Percentiles rank a stretch among this genome's conserved stretches.
Conservation (phyloP, 2,329 filamentous ascomycete genomes). For the Venturiaceae sp. region DNA sequence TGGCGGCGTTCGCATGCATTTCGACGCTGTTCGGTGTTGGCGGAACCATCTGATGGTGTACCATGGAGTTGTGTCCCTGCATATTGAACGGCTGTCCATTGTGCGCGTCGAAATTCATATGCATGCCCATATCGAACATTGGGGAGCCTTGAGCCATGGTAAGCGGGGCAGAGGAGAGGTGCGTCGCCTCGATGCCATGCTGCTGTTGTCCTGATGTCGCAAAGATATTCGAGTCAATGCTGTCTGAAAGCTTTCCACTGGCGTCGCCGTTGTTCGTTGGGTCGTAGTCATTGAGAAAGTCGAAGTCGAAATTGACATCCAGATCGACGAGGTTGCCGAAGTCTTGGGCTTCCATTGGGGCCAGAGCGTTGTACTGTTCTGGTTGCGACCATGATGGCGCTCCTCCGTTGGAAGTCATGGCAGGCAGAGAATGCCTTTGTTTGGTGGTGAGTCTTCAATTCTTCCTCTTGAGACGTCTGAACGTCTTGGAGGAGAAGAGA, state of each 20-base stretch:
- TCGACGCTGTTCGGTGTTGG: conserved; percentile 76
- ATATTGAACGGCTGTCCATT: neutral
- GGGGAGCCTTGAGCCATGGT: neutral
- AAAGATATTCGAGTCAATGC: neutral
- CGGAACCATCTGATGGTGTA: conserved; percentile 54
- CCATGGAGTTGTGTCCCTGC: conserved; percentile 10
- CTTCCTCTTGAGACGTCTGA: neutral
- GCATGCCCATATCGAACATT: conserved; percentile 7
- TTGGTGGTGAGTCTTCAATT: neutral
- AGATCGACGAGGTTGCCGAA: conserved; percentile 1
- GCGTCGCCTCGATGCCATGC: conserved; percentile 1
- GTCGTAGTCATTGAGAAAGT: conserved; percentile 6
- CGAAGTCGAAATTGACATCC: conserved; percentile 5
- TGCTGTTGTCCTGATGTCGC: neutral
- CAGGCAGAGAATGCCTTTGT: neutral
- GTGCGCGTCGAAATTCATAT: neutral
- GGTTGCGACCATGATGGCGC: neutral
- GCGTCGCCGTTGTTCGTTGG: neutral
- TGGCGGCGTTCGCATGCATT: conserved; percentile 50
- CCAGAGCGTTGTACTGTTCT: neutral
- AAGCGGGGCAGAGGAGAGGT: neutral
- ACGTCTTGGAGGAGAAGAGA: neutral
- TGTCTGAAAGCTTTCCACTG: neutral
- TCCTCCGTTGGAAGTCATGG: neutral
- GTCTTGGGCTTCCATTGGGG: conserved; percentile 3